Percentiles rank a stretch among this genome's conserved stretches.
These are phyloP conservation scores for Fagus sylvatica DNA, from an alignment of 306 rosid species.

Conservation along the genomic window DNA sequence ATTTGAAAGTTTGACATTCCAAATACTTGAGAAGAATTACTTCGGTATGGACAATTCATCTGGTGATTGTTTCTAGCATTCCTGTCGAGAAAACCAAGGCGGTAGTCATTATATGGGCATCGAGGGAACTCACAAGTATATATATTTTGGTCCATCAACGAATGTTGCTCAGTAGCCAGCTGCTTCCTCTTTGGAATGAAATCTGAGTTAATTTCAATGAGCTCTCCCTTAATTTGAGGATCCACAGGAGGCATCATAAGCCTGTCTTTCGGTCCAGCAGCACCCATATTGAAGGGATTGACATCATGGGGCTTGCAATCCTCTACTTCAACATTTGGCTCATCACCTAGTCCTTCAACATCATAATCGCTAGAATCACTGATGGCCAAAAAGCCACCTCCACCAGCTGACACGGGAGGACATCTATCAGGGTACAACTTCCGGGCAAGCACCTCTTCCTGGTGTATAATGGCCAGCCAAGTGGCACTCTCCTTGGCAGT, in stretches of 20 bases:
- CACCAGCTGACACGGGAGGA: slow-evolving; percentile 32
- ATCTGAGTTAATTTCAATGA: slow-evolving; percentile 28
- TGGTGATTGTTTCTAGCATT: slow-evolving; percentile 53
- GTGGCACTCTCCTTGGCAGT: slow-evolving; percentile 65
- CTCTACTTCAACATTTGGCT: slow-evolving; percentile 30
- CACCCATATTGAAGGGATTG: slow-evolving; percentile 26
- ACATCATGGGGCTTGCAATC: slow-evolving; percentile 40
- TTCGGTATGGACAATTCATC: slow-evolving; percentile 38
- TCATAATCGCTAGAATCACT: slow-evolving; percentile 49
- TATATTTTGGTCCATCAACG: slow-evolving; percentile 32
- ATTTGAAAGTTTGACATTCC: slow-evolving; percentile 37
- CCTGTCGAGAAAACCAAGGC: slow-evolving; percentile 45
- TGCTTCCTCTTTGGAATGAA: slow-evolving; percentile 42
- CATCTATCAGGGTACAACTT: slow-evolving; percentile 46
- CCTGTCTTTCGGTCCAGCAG: slow-evolving; percentile 25
- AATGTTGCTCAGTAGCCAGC: slow-evolving; percentile 25
- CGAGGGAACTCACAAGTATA: slow-evolving; percentile 41
- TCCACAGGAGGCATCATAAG: slow-evolving; percentile 9
- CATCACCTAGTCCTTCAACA: slow-evolving; percentile 46
- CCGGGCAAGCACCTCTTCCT: slow-evolving; percentile 55
- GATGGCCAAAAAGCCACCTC: slow-evolving; percentile 34
- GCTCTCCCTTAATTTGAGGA: slow-evolving; percentile 44
- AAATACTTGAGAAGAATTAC: slow-evolving; percentile 31
- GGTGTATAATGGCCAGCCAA: slow-evolving; percentile 59
- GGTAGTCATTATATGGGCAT: slow-evolving; percentile 39